Conservation (phyloP, 2,329 filamentous ascomycete species). For the Plenodomus biglobosus region DNA sequence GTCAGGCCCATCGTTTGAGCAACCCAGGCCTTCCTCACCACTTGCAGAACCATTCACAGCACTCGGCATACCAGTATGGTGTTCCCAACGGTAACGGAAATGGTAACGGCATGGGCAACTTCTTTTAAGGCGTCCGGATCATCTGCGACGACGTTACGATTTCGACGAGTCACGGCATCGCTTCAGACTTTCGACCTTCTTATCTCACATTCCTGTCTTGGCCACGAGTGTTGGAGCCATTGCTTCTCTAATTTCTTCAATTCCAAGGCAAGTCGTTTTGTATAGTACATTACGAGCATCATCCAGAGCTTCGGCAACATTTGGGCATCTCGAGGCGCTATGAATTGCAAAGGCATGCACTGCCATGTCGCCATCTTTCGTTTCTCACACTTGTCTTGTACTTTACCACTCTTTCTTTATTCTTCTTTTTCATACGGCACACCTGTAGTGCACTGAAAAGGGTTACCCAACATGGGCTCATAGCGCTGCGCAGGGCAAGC, state of each 20-base stretch:
- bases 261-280: slow-evolving; percentile 32
- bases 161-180: slow-evolving; percentile 51
- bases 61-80: slow-evolving; percentile 43
- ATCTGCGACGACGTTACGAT: slow-evolving; percentile 51
- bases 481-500: not conserved
- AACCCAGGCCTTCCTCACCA: slow-evolving; percentile 42
- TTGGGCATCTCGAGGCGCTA: slow-evolving; percentile 36
- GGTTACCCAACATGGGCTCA: not conserved
- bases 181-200: slow-evolving; percentile 18
- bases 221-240: not conserved
- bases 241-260: not conserved
- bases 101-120: slow-evolving; percentile 46
- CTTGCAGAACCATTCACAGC: slow-evolving; percentile 42
- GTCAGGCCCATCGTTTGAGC: slow-evolving; percentile 41
- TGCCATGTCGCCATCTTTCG: slow-evolving; percentile 9
- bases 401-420: slow-evolving; percentile 17
- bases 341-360: slow-evolving; percentile 13
- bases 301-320: slow-evolving; percentile 34
- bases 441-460: not conserved
- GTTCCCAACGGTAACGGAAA: slow-evolving; percentile 13
- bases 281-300: slow-evolving; percentile 44
- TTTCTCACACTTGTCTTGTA: slow-evolving; percentile 14
- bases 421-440: slow-evolving; percentile 12
- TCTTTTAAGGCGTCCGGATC: slow-evolving; percentile 42
- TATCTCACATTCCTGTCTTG: slow-evolving; percentile 29